Evolutionary conservation across 148 eudicot species (phyloP), one percentile per base, ranked within the genome.

Genomic region (Silene latifolia): DNA sequence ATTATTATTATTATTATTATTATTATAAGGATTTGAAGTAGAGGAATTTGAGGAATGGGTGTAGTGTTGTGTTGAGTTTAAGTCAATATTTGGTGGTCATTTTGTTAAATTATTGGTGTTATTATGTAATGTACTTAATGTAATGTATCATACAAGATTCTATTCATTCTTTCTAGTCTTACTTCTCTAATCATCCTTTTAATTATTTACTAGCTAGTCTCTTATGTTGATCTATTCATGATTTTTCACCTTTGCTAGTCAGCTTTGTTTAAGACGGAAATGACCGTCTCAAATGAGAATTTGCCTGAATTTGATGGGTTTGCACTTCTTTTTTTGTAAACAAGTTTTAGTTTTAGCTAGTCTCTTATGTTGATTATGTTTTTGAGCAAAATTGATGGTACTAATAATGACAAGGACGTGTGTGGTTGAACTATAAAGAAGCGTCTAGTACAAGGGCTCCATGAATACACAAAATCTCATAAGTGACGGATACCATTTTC

Each of bases 131-230:
- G 59, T 70, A 51, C 1, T 70, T 39, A 39, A 71, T 76, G 59
- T 70, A 51, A 2, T 70, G 79, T 76, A 77, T 70, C 13, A 71
- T 78, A 78, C 58, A 78, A 78, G 71, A 78, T 78, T 72, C 54
- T 78, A 72, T 78, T 78, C 71, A 78, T 78, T 78, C 80, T 78
- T 78, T 77, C 10, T 60, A 60, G 63, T 32, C 47, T 69, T 48
- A 20, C 42, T 69, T n/a, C 11, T 2, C 18, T 8, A n/a, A 29
- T 20, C 51, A 23, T 53, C 32, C 1, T 70, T 48, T 23, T 8
- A 39, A 39, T 69, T 27, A 18, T 58, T n/a, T 11, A 18, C 65
- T 18, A 23, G n/a, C 15, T 63, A 11, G 7, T 9, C 4, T 25
- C 7, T 13, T 13, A 14, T 13, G 42, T 25, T 25, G 9, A 19